Percentiles rank a stretch among this genome's conserved stretches.
These are phyloP conservation scores for Nothophaeocryptopus gaeumannii DNA, from an alignment of 2,329 filamentous ascomycete species.

Conservation along the genomic window DNA sequence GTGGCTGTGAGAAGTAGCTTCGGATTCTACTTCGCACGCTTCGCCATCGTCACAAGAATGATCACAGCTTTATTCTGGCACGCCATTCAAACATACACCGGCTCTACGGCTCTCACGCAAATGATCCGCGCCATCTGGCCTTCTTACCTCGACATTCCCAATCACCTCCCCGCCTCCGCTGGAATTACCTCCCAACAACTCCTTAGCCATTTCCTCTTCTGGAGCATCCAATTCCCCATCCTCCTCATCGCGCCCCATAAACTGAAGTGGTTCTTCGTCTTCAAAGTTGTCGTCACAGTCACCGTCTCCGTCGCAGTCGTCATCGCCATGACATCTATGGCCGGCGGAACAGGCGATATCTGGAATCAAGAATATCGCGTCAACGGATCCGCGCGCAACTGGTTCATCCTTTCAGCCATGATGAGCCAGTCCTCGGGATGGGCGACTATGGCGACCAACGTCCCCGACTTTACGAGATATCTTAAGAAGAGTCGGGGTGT, in stretches of 20 bases:
- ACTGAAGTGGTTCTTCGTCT: slow-evolving; percentile 43
- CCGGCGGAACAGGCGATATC: slow-evolving; percentile 32
- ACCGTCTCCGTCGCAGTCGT: slow-evolving; percentile 54
- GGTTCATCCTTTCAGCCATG: slow-evolving; percentile 31
- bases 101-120: slow-evolving; percentile 53
- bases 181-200: slow-evolving; percentile 58
- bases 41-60: slow-evolving; percentile 53
- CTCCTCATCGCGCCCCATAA: slow-evolving; percentile 52
- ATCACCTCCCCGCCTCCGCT: slow-evolving; percentile 49
- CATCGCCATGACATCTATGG: slow-evolving; percentile 28
- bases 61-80: slow-evolving; percentile 62
- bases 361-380: slow-evolving; percentile 31
- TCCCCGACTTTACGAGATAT: slow-evolving; percentile 39
- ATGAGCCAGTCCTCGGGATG: slow-evolving; percentile 34
- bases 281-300: slow-evolving; percentile 44
- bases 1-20: slow-evolving; percentile 56
- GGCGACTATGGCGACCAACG: slow-evolving; percentile 37
- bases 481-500: slow-evolving; percentile 31
- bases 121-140: slow-evolving; percentile 60
- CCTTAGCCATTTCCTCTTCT: slow-evolving; percentile 58
- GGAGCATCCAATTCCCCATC: slow-evolving; percentile 54
- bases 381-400: slow-evolving; percentile 26
- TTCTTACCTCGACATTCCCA: slow-evolving; percentile 52
- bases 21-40: slow-evolving; percentile 57
- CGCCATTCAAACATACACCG: slow-evolving; percentile 64